Evolutionary conservation across 2,329 filamentous ascomycete species (phyloP).

Genomic region (Hirsutella thompsonii): DNA sequence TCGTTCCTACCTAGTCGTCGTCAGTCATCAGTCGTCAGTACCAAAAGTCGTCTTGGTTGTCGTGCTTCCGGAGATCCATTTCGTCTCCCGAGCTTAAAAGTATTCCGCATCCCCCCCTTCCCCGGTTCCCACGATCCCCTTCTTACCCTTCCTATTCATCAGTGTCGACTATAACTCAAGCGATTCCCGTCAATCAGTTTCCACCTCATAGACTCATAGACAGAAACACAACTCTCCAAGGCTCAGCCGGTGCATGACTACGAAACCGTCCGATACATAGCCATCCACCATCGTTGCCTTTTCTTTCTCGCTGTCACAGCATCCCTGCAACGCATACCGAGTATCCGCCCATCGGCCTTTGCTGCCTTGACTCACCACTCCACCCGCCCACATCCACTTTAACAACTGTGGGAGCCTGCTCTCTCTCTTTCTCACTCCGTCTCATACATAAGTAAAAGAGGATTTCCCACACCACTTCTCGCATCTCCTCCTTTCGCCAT

Average conservation of each 20-base stretch:
- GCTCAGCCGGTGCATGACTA: too few species aligned
- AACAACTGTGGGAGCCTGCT: neutral
- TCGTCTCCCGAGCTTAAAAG: slow-evolving; percentile 9
- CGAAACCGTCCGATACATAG: too few species aligned
- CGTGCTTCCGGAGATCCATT: neutral
- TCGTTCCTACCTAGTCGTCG: too few species aligned
- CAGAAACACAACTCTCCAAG: neutral
- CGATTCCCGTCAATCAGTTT: too few species aligned
- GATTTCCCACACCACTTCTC: neutral
- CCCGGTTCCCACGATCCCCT: neutral
- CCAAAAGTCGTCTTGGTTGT: neutral
- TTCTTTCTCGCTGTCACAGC: slow-evolving; percentile 9
- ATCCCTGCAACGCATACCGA: slow-evolving; percentile 13
- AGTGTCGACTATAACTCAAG: too few species aligned
- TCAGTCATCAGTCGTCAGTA: too few species aligned
- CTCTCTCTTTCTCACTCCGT: too few species aligned
- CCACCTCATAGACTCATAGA: neutral
- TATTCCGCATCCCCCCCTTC: slow-evolving; percentile 9
- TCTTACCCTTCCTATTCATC: neutral
- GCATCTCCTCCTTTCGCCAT: slow-evolving; percentile 11
- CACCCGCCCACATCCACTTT: neutral
- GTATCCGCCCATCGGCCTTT: slow-evolving; percentile 9
- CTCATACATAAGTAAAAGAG: too few species aligned
- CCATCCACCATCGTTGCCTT: slow-evolving; percentile 10
- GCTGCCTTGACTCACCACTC: slow-evolving; percentile 10